A percentile compares a stretch with the other conserved stretches of the same genome.
These are phyloP conservation scores for Carpinus fangiana DNA, from an alignment of 306 rosid genomes.

Conservation along the genomic window DNA sequence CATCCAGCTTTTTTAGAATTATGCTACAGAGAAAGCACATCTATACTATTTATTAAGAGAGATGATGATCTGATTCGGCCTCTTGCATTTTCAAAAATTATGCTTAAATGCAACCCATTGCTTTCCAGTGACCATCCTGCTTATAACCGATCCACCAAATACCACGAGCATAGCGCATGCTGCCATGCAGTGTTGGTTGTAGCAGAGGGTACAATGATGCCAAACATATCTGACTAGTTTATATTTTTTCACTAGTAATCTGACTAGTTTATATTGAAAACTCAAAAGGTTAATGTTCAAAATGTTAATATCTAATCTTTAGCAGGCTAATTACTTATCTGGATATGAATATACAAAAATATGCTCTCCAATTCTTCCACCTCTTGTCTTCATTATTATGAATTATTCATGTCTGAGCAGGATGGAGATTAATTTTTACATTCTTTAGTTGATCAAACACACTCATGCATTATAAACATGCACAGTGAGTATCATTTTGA, in stretches of 20 bases:
- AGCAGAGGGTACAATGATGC: neutral
- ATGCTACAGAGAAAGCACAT: neutral
- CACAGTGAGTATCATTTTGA: constrained; percentile 8
- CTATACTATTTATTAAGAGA: neutral
- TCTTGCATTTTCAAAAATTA: neutral
- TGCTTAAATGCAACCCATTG: neutral
- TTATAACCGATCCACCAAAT: neutral
- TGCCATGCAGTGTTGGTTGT: neutral
- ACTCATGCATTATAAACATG: neutral
- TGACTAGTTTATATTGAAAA: neutral
- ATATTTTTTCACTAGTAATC: neutral
- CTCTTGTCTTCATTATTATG: neutral
- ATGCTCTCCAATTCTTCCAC: neutral
- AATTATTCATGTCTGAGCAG: neutral
- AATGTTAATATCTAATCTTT: neutral
- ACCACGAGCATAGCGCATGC: neutral
- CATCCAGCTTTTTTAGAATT: neutral
- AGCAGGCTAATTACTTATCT: neutral
- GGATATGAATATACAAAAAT: neutral
- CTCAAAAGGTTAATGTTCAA: neutral
- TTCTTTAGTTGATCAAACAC: neutral
- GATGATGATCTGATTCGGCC: neutral
- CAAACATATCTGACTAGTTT: neutral
- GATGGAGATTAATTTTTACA: neutral
- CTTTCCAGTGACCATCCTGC: neutral